Evolutionary conservation across 345 rosid genomes (phyloP), one percentile per base, ranked within the genome.

Genomic region (Eucalyptus leucophloia): DNA sequence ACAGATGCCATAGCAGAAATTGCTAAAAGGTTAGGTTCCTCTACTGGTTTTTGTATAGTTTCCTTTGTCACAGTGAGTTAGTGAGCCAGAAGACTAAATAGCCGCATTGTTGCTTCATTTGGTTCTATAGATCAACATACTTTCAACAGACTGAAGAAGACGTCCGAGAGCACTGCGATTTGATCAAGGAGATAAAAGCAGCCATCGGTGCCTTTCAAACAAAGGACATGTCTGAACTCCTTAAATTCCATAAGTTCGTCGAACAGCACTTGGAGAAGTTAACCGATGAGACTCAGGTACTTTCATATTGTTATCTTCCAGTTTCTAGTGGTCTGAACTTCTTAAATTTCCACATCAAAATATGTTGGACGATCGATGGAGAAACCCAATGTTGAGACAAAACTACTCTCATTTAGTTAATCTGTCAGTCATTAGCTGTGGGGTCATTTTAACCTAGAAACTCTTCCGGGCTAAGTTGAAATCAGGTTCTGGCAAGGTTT

Each of bases 1-100:
- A 94, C 97, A 40, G 98, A 94, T 93, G 94, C 97, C 69, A 92
- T 96, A 23, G 96, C 97, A 88, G 98, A 95, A 89, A 93, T 96
- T 89, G 92, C 97, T 58, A 94, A 93, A 91, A 94, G 97, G 98
- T 94, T 37, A 15, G 88, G 87, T 86, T 83, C 87, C 90, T 90
- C 49, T 49, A 5, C 32, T 40, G 42, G 19, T 30, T 7, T 65
- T 32, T 3, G 72, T n/a, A 82, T 69, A 5, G 23, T 32, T 69
- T 69, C 42, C 42, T 18, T 69, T 32, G 80, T 69, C 12, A 19
- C 80, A 17, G 42, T 69, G 80, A 69, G 42, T 69, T 32, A 69
- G 80, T 32, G 24, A 69, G 80, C 80, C 5, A 69, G 17, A 58
- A n/a, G 18, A 17, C 80, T 67, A 87, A 87, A 30, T 28, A 37